These are phyloP conservation scores for Candida takata DNA, from an alignment of 805 yeast genomes.

Conservation along the genomic window DNA sequence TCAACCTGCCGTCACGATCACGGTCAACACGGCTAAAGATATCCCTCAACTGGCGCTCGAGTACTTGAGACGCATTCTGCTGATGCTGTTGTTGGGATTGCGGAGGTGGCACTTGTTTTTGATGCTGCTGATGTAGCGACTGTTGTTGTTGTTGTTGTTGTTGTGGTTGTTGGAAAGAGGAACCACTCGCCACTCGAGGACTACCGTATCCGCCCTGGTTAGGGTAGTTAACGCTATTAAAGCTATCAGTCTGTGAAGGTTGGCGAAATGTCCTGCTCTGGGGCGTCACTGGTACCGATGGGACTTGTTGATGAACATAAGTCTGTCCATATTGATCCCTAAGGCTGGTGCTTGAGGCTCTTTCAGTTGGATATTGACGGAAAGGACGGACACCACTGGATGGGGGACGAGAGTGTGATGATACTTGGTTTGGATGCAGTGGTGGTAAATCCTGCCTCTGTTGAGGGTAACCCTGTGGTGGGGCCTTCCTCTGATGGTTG, in stretches of 20 bases:
- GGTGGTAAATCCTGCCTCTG: conserved; percentile 5
- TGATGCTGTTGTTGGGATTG: conserved; percentile 7
- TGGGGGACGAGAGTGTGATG: conserved; percentile 1
- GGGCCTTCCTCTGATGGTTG: conserved; percentile 2
- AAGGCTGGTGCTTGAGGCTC: not conserved
- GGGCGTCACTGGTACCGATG: not conserved
- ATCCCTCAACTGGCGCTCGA: conserved; percentile 41
- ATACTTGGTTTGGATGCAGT: conserved; percentile 1
- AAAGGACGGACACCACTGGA: conserved; percentile 1
- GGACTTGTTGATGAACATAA: not conserved
- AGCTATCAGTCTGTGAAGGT: too few species aligned
- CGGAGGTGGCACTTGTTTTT: conserved; percentile 5
- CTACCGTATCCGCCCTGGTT: too few species aligned
- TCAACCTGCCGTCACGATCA: conserved; percentile 45
- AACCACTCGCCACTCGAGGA: too few species aligned
- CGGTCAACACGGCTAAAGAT: conserved; percentile 51
- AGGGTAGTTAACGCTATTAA: too few species aligned
- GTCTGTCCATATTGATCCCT: conserved; percentile 3
- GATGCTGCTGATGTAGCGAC: not conserved
- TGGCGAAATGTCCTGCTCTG: not conserved
- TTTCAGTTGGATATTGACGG: not conserved
- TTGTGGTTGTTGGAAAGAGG: not conserved
- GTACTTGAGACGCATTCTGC: conserved; percentile 13
- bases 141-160: not conserved
- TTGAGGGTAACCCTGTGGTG: conserved; percentile 1